Evolutionary conservation across 768 basidiomycete species (phyloP), one percentile per base, ranked within the genome.

Genomic region (Filobasidium wieringae): DNA sequence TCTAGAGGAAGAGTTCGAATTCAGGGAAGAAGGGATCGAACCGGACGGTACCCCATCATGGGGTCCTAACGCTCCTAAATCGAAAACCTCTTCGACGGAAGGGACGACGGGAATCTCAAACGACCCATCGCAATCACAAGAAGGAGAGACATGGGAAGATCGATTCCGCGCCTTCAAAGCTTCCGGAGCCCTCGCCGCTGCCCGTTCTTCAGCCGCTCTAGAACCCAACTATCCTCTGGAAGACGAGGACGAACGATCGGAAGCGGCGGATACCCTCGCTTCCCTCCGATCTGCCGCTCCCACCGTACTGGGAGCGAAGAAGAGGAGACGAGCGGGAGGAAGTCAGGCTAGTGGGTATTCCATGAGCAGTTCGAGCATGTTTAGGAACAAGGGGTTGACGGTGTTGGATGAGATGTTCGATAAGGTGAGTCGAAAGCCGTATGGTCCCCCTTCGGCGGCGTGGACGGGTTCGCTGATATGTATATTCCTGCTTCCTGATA

Each of bases 351-450:
- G 88, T 22, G 91, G 88, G 12, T 93, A 93, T 78, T 88, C 86
- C 70, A 96, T 99, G 91, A 93, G 87, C 72, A 91, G 88, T 66
- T 90, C 89, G 2, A 89, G 89, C 14, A 89, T 97, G 87, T 87
- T 82, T 75, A 82, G 95, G 43, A 97, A 88, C 63, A 86, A 90
- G 64, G 84, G 88, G 0, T 75, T 97, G 29, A 82, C 87, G 52
- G 85, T 84, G 1, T 77, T 99, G 40, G 95, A 99, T 68, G 89
- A 96, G 68, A 81, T 84, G 11, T 99, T 97, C 69, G 92, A 97
- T 66, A 83, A 89, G 79, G 95, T 89, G 64, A 61, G 79, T 67
- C 17, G 39, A 5, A n/a, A n/a, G n/a, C n/a, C n/a, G n/a, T 26
- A 12, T 11, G 50, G 14, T n/a, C n/a, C n/a, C n/a, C n/a, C n/a